Conservation (phyloP, 2,329 filamentous ascomycete species). For the Aspergillus sp. region DNA sequence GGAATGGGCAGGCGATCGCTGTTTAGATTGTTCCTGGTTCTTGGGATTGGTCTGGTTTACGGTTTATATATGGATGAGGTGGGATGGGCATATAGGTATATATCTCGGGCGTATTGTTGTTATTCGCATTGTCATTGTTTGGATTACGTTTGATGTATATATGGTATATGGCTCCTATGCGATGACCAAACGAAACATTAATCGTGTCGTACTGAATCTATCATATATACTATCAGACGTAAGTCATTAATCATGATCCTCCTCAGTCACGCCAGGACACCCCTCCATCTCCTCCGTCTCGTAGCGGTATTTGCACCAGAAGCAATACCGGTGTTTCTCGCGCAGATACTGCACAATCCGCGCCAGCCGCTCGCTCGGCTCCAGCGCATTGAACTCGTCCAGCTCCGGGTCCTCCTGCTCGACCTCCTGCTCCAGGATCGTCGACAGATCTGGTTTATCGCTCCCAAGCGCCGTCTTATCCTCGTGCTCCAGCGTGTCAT, state of each 20-base stretch:
- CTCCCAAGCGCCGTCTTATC: constrained; percentile 68
- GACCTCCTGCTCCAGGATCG: constrained; percentile 52
- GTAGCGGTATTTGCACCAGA: constrained; percentile 92
- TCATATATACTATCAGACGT: constrained; percentile 1
- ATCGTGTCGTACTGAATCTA: too few species aligned
- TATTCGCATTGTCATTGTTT: neutral
- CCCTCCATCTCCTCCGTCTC: constrained; percentile 72
- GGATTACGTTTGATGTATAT: too few species aligned
- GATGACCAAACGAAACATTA: too few species aligned
- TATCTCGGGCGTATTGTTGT: neutral
- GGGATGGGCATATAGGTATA: neutral
- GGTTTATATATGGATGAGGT: neutral
- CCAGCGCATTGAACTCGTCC: constrained; percentile 72
- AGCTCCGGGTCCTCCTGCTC: constrained; percentile 77
- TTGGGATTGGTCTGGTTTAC: neutral
- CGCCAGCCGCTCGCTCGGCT: constrained; percentile 64
- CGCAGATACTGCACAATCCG: constrained; percentile 69
- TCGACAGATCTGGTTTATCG: constrained; percentile 42
- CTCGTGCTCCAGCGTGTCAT: constrained; percentile 69
- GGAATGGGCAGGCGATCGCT: neutral
- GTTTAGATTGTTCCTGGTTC: neutral
- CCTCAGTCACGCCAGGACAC: constrained; percentile 83
- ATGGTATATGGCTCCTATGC: neutral
- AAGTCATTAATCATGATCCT: constrained; percentile 65
- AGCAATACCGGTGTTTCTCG: constrained; percentile 76